phyloP scores from a whole-genome alignment of 2,329 filamentous ascomycete genomes.

The Aureobasidium musti region DNA sequence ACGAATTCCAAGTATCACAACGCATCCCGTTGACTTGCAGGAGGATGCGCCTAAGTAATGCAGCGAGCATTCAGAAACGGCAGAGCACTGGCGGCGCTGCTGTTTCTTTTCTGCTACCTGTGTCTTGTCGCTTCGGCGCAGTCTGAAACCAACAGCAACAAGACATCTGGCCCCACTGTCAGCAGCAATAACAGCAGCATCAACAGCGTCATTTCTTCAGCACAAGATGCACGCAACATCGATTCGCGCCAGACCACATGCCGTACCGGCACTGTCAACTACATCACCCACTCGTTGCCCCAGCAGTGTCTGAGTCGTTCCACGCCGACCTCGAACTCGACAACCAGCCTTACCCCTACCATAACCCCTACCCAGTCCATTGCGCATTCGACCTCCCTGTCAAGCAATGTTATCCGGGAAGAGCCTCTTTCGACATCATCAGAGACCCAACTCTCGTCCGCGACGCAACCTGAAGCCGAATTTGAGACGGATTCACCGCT shows the following conservation, averaged over 20 bases:
- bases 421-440: neutral
- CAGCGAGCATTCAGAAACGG: constrained; percentile 17
- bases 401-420: neutral
- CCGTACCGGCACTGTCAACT: constrained; percentile 68
- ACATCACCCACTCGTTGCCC: constrained; percentile 75
- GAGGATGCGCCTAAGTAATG: constrained; percentile 26
- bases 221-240: neutral
- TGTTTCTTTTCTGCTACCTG: constrained; percentile 1
- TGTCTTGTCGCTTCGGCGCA: constrained; percentile 9
- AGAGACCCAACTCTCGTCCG: constrained; percentile 27
- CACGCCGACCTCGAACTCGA: constrained; percentile 17
- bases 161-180: constrained; percentile 11
- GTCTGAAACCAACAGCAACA: constrained; percentile 9
- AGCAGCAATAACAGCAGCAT: constrained; percentile 2
- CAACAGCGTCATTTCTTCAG: neutral
- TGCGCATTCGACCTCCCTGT: neutral
- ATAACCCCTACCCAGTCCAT: neutral
- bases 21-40: constrained; percentile 19
- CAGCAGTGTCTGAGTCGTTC: constrained; percentile 71
- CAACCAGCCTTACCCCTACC: constrained; percentile 7
- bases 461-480: constrained; percentile 46
- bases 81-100: constrained; percentile 19
- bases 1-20: neutral
- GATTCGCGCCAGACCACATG: constrained; percentile 42
- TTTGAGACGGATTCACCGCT: constrained; percentile 65